Conservation (phyloP, 202 grass and related monocot species). For the Schoenoplectus tabernaemontani region DNA sequence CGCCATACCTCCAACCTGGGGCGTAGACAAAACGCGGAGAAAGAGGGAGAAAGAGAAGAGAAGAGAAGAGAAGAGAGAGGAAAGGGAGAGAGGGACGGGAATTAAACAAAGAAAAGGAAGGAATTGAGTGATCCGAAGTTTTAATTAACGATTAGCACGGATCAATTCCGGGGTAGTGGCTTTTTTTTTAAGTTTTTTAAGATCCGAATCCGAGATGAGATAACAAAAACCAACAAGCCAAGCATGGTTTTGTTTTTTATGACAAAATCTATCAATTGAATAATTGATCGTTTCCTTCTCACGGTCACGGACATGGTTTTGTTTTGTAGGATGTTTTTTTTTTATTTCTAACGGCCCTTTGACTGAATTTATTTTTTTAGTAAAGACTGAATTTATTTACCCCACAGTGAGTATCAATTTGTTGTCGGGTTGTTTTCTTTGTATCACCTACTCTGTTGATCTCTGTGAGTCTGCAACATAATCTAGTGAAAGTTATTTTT, state of each 20-base stretch:
- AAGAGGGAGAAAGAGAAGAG: neutral
- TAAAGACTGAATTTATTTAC: neutral
- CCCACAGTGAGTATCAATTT: neutral
- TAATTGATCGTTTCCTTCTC: neutral
- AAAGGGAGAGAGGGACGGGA: neutral
- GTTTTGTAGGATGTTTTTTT: neutral
- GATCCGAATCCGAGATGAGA: neutral
- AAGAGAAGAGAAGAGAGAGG: neutral
- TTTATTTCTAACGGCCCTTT: neutral
- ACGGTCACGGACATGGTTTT: neutral
- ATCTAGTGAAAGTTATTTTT: too few species aligned
- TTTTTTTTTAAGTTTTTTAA: neutral
- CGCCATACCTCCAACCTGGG: neutral
- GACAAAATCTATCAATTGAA: neutral
- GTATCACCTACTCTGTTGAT: neutral
- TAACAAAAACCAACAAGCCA: neutral
- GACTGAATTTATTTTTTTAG: neutral
- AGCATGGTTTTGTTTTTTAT: neutral
- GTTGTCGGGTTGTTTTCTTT: neutral
- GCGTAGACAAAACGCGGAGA: neutral
- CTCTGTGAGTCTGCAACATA: neutral
- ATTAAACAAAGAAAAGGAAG: constrained; percentile 9
- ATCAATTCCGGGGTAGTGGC: neutral
- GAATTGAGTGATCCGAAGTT: neutral
- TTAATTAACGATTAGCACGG: neutral